Conservation (phyloP, 495 filamentous ascomycete species). For the Durotheca rogersii region DNA sequence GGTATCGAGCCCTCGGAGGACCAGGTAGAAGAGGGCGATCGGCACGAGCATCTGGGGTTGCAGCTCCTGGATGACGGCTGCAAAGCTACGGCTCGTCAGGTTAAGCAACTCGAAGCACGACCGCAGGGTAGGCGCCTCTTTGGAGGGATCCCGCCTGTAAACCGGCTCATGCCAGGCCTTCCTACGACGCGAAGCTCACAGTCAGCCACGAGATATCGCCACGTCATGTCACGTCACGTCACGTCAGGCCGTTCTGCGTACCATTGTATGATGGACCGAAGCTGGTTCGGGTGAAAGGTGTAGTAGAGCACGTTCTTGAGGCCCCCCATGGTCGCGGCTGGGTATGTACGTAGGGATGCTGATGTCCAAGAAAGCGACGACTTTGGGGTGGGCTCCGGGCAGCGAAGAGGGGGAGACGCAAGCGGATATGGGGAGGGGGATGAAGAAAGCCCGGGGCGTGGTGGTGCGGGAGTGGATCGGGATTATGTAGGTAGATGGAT, state of each 20-base stretch:
- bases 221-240: neutral
- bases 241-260: no score
- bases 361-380: neutral
- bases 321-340: slow-evolving; percentile 42
- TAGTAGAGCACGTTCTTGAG: slow-evolving; percentile 67
- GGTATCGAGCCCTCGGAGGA: slow-evolving; percentile 87
- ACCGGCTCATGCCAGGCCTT: slow-evolving; percentile 95
- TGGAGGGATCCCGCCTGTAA: slow-evolving; percentile 73
- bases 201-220: neutral
- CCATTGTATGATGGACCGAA: slow-evolving; percentile 93
- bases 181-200: slow-evolving; percentile 52
- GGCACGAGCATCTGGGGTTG: slow-evolving; percentile 91
- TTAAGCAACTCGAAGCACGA: slow-evolving; percentile 85
- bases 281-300: slow-evolving; percentile 70
- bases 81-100: slow-evolving; percentile 88
- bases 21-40: slow-evolving; percentile 89
- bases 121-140: slow-evolving; percentile 71
- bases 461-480: no score
- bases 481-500: no score
- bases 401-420: slow-evolving; percentile 1
- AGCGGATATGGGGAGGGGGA: slow-evolving; percentile 1
- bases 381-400: slow-evolving; percentile 2
- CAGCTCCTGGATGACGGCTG: slow-evolving; percentile 89
- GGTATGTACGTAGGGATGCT: slow-evolving; percentile 1
- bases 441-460: neutral